phyloP scores from a whole-genome alignment of 805 yeast genomes.

The Komagataella pastoris region DNA sequence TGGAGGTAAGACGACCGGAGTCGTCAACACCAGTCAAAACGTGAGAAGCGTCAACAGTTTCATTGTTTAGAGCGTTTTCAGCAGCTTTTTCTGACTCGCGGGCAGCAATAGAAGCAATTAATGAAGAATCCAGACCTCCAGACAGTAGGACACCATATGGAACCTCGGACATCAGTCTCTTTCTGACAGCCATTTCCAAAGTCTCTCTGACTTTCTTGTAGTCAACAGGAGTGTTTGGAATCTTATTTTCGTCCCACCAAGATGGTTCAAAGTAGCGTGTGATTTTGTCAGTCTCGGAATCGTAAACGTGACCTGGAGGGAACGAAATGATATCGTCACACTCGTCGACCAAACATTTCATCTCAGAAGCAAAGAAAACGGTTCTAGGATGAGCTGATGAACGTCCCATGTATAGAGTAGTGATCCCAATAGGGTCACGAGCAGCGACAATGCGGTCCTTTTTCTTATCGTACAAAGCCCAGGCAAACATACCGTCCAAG shows the following conservation, averaged over 20 bases:
- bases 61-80: conserved; percentile 24
- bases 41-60: conserved; percentile 48
- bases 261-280: conserved; percentile 84
- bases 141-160: conserved; percentile 96
- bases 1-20: conserved; percentile 64
- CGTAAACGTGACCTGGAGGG: conserved; percentile 98
- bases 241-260: conserved; percentile 81
- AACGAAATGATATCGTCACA: conserved; percentile 88
- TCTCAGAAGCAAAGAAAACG: conserved; percentile 84
- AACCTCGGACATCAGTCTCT: conserved; percentile 98
- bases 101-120: conserved; percentile 95
- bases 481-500: conserved; percentile 97
- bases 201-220: conserved; percentile 58
- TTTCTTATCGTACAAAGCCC: conserved; percentile 75
- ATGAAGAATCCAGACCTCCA: conserved; percentile 95
- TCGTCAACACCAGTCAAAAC: conserved; percentile 90
- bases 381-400: conserved; percentile 55
- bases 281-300: conserved; percentile 74
- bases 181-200: conserved; percentile 90
- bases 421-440: conserved; percentile 96
- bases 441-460: conserved; percentile 89
- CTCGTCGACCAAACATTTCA: conserved; percentile 87
- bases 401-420: conserved; percentile 93
- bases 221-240: conserved; percentile 72
- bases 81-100: conserved; percentile 83